phyloP scores from a whole-genome alignment of 2,329 filamentous ascomycete genomes.

The Diaporthe velutina region DNA sequence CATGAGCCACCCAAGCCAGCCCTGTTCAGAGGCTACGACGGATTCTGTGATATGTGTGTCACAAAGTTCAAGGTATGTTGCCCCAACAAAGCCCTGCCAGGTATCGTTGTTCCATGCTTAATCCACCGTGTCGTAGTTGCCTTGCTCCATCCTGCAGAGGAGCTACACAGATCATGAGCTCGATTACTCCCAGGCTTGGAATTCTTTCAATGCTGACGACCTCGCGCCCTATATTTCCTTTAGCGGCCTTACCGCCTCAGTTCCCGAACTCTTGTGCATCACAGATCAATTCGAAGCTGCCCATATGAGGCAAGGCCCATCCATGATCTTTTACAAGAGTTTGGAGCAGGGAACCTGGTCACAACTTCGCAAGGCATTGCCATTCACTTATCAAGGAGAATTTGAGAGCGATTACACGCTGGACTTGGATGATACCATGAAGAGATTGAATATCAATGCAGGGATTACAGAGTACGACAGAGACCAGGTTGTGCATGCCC shows the following conservation, averaged over 20 bases:
- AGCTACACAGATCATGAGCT: slow-evolving; percentile 31
- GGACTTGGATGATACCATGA: neutral
- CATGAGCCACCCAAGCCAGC: slow-evolving; percentile 27
- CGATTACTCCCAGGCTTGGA: neutral
- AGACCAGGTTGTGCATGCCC: neutral
- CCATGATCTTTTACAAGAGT: neutral
- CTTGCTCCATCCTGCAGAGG: neutral
- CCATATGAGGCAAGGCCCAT: neutral
- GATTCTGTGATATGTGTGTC: slow-evolving; percentile 36
- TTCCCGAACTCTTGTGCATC: slow-evolving; percentile 35
- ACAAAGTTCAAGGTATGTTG: slow-evolving; percentile 30
- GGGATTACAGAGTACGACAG: slow-evolving; percentile 29
- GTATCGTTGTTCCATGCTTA: neutral
- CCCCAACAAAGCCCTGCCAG: neutral
- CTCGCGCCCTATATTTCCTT: slow-evolving; percentile 21
- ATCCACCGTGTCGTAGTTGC: slow-evolving; percentile 3
- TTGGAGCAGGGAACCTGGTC: slow-evolving; percentile 25
- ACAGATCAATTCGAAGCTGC: neutral
- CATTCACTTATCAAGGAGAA: slow-evolving; percentile 17
- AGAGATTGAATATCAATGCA: slow-evolving; percentile 6
- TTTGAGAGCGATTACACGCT: neutral
- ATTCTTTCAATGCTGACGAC: slow-evolving; percentile 9
- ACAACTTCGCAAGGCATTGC: slow-evolving; percentile 24
- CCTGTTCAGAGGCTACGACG: slow-evolving; percentile 28
- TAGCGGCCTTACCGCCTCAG: neutral